Base-by-base conservation (phyloP, 163 green algal species). In the Volvox carteri region DNA sequence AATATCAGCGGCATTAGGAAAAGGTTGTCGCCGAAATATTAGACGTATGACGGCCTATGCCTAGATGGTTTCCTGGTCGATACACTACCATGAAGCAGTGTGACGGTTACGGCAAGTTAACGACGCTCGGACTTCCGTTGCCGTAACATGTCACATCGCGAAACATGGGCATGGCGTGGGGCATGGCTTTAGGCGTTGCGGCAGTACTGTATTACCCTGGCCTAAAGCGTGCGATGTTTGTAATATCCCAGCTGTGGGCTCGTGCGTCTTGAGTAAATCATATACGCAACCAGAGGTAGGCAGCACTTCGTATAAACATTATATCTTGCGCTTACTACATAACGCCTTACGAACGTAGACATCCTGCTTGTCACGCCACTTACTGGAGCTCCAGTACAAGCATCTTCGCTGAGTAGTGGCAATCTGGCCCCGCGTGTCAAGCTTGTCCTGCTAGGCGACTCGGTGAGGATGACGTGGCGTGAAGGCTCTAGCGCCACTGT, bases 401-500 rank as follows among this genome's bases (percentile, higher is more conserved):
- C 28, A 25, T 28, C 73, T 44, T 8, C 44, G 5, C 12, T 75
- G 30, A 33, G 62, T n/a, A 65, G 73, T 19, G 75, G 75, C 8
- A 68, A 48, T 9, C 30, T 84, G 6, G 78, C 78, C 18, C 54
- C 91, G 30, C 52, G 88, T 1, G 92, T 96, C 1, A 97, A 98
- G 88, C 86, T 98, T 1, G 95, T 97, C 5, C 91, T 98, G 11
- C 90, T 98, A 12, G 96, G 96, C 21, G 96, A 97, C 85, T 95
- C 92, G 58, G 94, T 96, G 60, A 86, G 75, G 16, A 46, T 28
- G 18, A 39, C 96, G 56, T 96, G 96, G 0, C 96, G 98, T 88
- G 96, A 98, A 93, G 4, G 96, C 94, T 12, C 92, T 98, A 50
- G 96, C 96, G 21, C 95, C 95, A 0, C 78, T 98, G 37, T 98